Evolutionary conservation across 768 basidiomycete genomes (phyloP).

Genomic region (Lactarius pseudohatsudake): DNA sequence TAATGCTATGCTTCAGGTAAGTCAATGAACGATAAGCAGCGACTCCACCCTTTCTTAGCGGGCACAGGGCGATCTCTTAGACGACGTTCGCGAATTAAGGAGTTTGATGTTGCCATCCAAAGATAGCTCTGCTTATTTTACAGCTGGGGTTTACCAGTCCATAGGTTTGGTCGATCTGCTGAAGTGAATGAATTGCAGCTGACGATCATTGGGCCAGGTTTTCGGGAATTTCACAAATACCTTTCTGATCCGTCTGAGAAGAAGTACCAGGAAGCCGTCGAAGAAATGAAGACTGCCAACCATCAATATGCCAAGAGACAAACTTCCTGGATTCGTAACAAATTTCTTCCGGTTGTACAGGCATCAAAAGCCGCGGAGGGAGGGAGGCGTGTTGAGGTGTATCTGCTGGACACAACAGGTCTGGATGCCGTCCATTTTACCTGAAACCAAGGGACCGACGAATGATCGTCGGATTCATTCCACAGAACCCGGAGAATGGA

Average conservation of each 20-base stretch:
- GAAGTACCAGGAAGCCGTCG: conserved; percentile 53
- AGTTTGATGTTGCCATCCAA: conserved; percentile 28
- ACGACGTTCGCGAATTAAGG: conserved; percentile 68
- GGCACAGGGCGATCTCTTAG: conserved; percentile 55
- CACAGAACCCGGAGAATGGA: conserved; percentile 44
- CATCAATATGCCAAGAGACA: conserved; percentile 91
- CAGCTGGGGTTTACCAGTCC: conserved; percentile 88
- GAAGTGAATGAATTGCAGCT: not conserved
- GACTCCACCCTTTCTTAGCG: conserved; percentile 15
- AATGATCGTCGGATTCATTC: conserved; percentile 26
- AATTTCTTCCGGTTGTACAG: conserved; percentile 72
- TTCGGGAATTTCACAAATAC: conserved; percentile 83
- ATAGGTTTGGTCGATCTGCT: conserved; percentile 59
- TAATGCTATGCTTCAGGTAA: conserved; percentile 86
- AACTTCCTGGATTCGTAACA: conserved; percentile 88
- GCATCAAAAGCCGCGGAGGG: conserved; percentile 43
- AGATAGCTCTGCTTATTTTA: conserved; percentile 46
- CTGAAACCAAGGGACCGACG: conserved; percentile 44
- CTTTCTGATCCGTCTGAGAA: conserved; percentile 46
- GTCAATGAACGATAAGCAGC: conserved; percentile 22
- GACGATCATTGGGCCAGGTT: conserved; percentile 53
- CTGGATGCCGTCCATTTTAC: conserved; percentile 26
- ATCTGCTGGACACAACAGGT: conserved; percentile 73
- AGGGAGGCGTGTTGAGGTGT: conserved; percentile 43
- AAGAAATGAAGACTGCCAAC: conserved; percentile 83